A percentile compares a stretch with the other conserved stretches of the same genome.
Evolutionary conservation across 2,329 filamentous ascomycete species (phyloP).

Genomic region (Esteya vermicola): DNA sequence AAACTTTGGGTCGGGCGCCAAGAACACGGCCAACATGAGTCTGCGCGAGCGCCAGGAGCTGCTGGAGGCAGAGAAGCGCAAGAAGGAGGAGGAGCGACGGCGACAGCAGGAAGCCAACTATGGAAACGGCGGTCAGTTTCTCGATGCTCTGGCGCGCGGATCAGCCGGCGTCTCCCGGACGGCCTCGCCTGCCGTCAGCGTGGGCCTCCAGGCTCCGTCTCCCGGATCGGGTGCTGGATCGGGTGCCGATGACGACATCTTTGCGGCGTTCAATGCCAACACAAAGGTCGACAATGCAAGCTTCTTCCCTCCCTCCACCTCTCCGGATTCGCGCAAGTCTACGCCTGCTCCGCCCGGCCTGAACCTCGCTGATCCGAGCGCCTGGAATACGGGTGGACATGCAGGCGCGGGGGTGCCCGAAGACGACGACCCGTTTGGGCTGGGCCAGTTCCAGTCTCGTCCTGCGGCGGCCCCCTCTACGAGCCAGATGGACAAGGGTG

Average conservation of each 20-base stretch:
- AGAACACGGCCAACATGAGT: slow-evolving; percentile 55
- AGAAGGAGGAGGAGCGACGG: slow-evolving; percentile 60
- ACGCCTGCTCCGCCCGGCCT: slow-evolving; percentile 33
- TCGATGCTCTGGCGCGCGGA: slow-evolving; percentile 52
- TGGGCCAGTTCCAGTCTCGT: slow-evolving; percentile 45
- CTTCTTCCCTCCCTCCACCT: slow-evolving; percentile 43
- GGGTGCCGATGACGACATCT: slow-evolving; percentile 47
- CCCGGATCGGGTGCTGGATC: too few relatives aligned
- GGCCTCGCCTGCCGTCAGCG: slow-evolving; percentile 27
- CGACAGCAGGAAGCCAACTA: slow-evolving; percentile 64
- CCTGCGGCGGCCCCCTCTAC: slow-evolving; percentile 12
- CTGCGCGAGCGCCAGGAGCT: slow-evolving; percentile 65
- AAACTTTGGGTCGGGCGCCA: slow-evolving; percentile 37
- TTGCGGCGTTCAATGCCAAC: slow-evolving; percentile 52
- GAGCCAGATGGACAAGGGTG: too few relatives aligned
- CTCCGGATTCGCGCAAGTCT: slow-evolving; percentile 22
- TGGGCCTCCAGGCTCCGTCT: too few relatives aligned
- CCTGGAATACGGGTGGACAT: slow-evolving; percentile 29
- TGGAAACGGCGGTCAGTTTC: slow-evolving; percentile 58
- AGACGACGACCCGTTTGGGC: slow-evolving; percentile 81
- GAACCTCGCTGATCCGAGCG: slow-evolving; percentile 37
- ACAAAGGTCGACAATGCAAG: slow-evolving; percentile 55
- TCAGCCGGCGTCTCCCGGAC: slow-evolving; percentile 33
- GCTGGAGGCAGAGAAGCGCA: slow-evolving; percentile 48
- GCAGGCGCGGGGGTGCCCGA: slow-evolving; percentile 24